These are phyloP conservation scores for Yamadazyma diospyri DNA, from an alignment of 1,139 yeast species.

Conservation along the genomic window DNA sequence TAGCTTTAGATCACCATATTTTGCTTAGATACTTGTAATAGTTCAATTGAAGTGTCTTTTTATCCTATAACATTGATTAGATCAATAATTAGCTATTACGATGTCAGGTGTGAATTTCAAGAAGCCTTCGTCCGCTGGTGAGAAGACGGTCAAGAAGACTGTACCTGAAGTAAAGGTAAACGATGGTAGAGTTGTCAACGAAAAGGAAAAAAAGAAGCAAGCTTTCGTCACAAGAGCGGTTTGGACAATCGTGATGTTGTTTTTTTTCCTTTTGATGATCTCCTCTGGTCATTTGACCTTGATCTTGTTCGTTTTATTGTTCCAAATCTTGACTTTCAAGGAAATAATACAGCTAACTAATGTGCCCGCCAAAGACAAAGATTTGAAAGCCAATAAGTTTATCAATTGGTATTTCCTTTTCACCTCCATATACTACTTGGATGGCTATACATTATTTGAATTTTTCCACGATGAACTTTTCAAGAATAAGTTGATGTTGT, in stretches of 20 bases:
- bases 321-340: slow-evolving; percentile 81
- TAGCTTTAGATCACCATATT: too few relatives aligned
- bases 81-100: too few relatives aligned
- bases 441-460: slow-evolving; percentile 77
- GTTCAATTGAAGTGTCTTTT: too few relatives aligned
- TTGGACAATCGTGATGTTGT: slow-evolving; percentile 93
- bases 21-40: too few relatives aligned
- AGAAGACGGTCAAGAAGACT: too few relatives aligned
- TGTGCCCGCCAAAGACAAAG: slow-evolving; percentile 80
- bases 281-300: slow-evolving; percentile 89
- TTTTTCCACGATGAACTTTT: slow-evolving; percentile 48
- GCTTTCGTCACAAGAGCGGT: slow-evolving; percentile 86
- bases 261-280: slow-evolving; percentile 63
- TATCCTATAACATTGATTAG: too few relatives aligned
- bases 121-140: too few relatives aligned
- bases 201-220: slow-evolving; percentile 66
- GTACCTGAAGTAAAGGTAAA: too few relatives aligned
- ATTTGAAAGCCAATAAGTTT: slow-evolving; percentile 77
- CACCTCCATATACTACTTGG: slow-evolving; percentile 82
- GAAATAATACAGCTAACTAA: slow-evolving; percentile 88
- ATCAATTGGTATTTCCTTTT: slow-evolving; percentile 85
- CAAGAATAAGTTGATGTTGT: slow-evolving; percentile 40
- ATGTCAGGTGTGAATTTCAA: too few relatives aligned
- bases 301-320: slow-evolving; percentile 62
- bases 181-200: slow-evolving; percentile 16